Evolutionary conservation across 1,139 yeast genomes (phyloP).

Genomic region (Taphrina deformans): DNA sequence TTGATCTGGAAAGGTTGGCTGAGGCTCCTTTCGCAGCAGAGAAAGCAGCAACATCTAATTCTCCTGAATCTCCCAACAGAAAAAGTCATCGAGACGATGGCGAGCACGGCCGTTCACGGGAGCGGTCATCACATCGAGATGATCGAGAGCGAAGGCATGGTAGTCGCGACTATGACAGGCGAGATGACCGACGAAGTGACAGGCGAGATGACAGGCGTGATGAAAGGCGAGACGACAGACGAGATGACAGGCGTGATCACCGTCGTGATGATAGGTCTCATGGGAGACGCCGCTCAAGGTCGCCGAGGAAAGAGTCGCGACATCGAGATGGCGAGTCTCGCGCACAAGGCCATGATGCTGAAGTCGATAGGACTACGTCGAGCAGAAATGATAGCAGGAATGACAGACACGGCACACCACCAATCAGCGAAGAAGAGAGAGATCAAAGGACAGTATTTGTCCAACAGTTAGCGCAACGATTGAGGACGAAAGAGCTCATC

Average conservation of each 20-base stretch:
- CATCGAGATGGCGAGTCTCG: conserved; percentile 1
- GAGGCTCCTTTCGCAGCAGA: conserved; percentile 37
- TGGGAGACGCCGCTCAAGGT: conserved; percentile 30
- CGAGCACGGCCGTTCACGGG: conserved; percentile 34
- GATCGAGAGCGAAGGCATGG: conserved; percentile 34
- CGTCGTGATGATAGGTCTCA: conserved; percentile 28
- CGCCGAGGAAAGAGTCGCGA: conserved; percentile 31
- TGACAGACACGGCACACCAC: conserved; percentile 36
- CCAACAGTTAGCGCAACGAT: conserved; percentile 47
- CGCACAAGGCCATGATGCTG: conserved; percentile 4
- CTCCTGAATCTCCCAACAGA: background rate
- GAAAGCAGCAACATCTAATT: conserved; percentile 13
- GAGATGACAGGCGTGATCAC: conserved; percentile 28
- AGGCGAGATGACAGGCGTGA: conserved; percentile 17
- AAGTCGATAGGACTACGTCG: conserved; percentile 22
- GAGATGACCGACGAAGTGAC: conserved; percentile 22
- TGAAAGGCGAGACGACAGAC: conserved; percentile 13
- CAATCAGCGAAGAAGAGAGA: conserved; percentile 42
- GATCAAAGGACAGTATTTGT: conserved; percentile 48
- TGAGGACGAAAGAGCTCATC: conserved; percentile 45
- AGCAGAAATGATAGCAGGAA: background rate
- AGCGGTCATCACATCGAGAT: conserved; percentile 32
- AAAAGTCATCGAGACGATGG: conserved; percentile 18
- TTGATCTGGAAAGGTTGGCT: conserved; percentile 37
- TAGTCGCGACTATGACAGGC: conserved; percentile 33